Base-by-base conservation (phyloP, 1,284 basidiomycete species). In the Chalciporus piperatoides region DNA sequence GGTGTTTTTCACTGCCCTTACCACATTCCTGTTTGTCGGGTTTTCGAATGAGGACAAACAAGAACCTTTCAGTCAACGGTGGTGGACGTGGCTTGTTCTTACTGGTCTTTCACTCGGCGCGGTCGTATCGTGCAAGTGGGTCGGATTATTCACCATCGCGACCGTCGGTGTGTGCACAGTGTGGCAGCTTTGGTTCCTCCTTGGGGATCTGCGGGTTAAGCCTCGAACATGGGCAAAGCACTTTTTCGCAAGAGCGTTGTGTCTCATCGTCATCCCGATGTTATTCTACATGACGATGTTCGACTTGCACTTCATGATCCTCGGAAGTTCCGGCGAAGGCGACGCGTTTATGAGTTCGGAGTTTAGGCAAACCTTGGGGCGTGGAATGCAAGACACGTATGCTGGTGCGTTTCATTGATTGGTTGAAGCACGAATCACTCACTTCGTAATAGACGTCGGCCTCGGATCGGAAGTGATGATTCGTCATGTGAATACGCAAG, bases 261-360 rank as follows among this genome's bases (percentile, higher is more conserved):
- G 94, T 67, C 78, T 99, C 48, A 97, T 98, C 59, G 74, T 77
- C 27, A 67, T 99, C 2, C 96, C 97, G 2, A 65, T 86, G 28
- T 37, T 86, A 30, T 93, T 99, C 69, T 99, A 99, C 75, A 91
- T 98, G 87, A 68, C 76, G 62, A 95, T 94, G 84, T 99, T 99
- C 73, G 79, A 86, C 66, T 85, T 99, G 46, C 97, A 99, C 68
- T 96, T 99, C 70, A 70, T 84, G 65, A 80, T 99, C 55, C 76
- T 99, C 28, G 81, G 83, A 62, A 88, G 85, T 68, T 90, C 90
- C 2, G 97, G 97, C 28, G 94, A 97, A 51, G 97, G 97, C 1
- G 97, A 99, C 68, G 92, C 93, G 0, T 99, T 99, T 71, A 99
- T 99, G 97, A 95, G 90, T 73, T 92, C 93, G 11, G 92, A 94